Percentiles rank a stretch among this genome's conserved stretches.
These are phyloP conservation scores for Pseudozyma hubeiensis DNA, from an alignment of 1,284 basidiomycete genomes.

Conservation along the genomic window DNA sequence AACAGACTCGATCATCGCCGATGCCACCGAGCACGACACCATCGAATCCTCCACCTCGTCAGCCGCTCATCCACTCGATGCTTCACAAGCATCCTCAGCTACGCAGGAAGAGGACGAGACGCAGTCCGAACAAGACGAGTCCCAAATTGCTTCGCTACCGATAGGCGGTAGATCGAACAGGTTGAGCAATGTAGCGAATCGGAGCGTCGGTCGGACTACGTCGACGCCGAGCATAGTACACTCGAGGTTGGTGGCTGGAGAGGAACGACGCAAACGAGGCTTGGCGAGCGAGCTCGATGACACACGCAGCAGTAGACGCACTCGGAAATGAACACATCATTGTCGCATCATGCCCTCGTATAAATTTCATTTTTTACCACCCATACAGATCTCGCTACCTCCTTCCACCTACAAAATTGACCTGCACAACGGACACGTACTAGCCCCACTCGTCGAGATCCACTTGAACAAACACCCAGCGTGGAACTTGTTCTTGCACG, in stretches of 20 bases:
- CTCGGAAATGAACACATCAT: background rate
- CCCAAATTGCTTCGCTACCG: conserved; percentile 1
- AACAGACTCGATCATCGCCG: conserved; percentile 22
- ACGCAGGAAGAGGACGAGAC: conserved; percentile 49
- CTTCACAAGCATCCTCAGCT: conserved; percentile 26
- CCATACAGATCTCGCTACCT: too few relatives aligned
- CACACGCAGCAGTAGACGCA: conserved; percentile 3
- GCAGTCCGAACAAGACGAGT: conserved; percentile 25
- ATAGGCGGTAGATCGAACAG: background rate
- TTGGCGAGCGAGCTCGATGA: background rate
- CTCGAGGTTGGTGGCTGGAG: background rate
- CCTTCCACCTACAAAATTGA: conserved; percentile 64
- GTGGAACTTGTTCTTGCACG: conserved; percentile 94
- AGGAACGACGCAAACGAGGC: background rate
- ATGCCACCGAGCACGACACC: conserved; percentile 12
- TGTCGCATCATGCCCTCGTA: too few relatives aligned
- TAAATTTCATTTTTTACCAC: too few relatives aligned
- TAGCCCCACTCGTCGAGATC: conserved; percentile 87
- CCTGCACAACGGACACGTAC: conserved; percentile 90
- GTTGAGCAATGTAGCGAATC: background rate
- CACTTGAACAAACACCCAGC: conserved; percentile 74
- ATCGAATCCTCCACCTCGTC: conserved; percentile 16
- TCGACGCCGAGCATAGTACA: conserved; percentile 12
- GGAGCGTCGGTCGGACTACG: conserved; percentile 5
- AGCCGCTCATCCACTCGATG: background rate